Base-by-base conservation (phyloP, 768 basidiomycete genomes). In the Butyriboletus loyo region DNA sequence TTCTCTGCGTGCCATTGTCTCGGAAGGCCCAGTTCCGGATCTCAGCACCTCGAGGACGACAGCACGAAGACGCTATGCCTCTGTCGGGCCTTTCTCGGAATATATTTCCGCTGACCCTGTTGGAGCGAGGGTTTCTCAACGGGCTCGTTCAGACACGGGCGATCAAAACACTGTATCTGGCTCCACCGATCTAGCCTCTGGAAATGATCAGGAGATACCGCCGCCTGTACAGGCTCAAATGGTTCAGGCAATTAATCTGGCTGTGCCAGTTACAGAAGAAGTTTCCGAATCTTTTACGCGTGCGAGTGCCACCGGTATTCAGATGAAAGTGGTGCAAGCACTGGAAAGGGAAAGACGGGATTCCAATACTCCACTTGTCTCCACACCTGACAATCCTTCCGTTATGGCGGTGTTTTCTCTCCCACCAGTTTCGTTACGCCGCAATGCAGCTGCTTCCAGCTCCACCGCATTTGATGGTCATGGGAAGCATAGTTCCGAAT, bases 381-480 rank as follows among this genome's bases (percentile, higher is more conserved):
- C 46, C 36, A 21, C 36, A n/a, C 35, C 24, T 17, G 49, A 43
- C 9, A 39, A 46, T 41, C 11, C 30, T 47, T 28, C 45, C 36
- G 34, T 44, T 30, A 17, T 38, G 35, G 46, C 36, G 0, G n/a
- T 6, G 7, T 34, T 34, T 25, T 52, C 53, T 38, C 39, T 22
- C 5, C 40, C 49, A 22, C 32, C 21, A 3, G 13, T 22, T 43
- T 50, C 40, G 28, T 38, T 51, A 25, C 24, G 32, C 50, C 34
- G 31, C 45, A 39, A 49, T 22, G 22, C 31, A 43, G 43, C 43
- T 36, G 25, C 35, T 37, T 14, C 21, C 34, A 14, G 50, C 51
- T 46, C 63, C 43, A 54, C 55, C 31, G 28, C 45, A 22, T 24
- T 28, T 3, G 49, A 63, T 55, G 41, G 9, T 55, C 57, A 57